These are phyloP conservation scores for Cystofilobasidium bisporidii DNA, from an alignment of 768 basidiomycete genomes.

Conservation along the genomic window DNA sequence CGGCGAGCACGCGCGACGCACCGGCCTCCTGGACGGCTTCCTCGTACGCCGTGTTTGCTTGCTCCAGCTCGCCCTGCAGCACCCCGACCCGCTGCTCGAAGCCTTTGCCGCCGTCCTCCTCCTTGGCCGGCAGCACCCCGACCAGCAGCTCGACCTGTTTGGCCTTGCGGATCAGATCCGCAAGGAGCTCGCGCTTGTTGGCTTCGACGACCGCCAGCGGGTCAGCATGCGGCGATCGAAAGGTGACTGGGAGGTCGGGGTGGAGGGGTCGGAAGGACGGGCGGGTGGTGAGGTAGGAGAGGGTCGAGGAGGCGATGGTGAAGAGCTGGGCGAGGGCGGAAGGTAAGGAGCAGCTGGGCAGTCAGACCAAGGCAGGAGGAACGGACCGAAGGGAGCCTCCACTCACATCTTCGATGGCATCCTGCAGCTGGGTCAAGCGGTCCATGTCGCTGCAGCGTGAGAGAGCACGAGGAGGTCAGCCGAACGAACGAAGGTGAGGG, in stretches of 20 bases:
- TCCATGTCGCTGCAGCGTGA: slow-evolving; percentile 93
- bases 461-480: background rate
- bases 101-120: slow-evolving; percentile 68
- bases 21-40: slow-evolving; percentile 65
- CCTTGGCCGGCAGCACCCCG: slow-evolving; percentile 64
- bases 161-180: slow-evolving; percentile 72
- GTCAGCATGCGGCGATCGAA: slow-evolving; percentile 66
- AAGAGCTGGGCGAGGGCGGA: slow-evolving; percentile 54
- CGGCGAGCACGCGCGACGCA: too few species aligned
- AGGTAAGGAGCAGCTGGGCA: background rate
- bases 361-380: background rate
- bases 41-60: slow-evolving; percentile 66
- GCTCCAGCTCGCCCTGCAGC: slow-evolving; percentile 60
- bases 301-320: slow-evolving; percentile 73
- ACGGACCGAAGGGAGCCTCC: background rate
- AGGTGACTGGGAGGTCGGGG: slow-evolving; percentile 71
- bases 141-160: slow-evolving; percentile 83
- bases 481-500: slow-evolving; percentile 15
- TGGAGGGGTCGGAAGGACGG: slow-evolving; percentile 70
- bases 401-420: slow-evolving; percentile 77
- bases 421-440: slow-evolving; percentile 88
- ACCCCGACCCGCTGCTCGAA: slow-evolving; percentile 48
- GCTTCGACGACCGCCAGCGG: slow-evolving; percentile 59
- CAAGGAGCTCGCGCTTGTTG: slow-evolving; percentile 72
- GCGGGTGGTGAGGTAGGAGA: slow-evolving; percentile 67